A percentile compares a stretch with the other conserved stretches of the same genome.
Conservation (phyloP, 2,329 filamentous ascomycete species). For the Fusarium oligoseptatum region DNA sequence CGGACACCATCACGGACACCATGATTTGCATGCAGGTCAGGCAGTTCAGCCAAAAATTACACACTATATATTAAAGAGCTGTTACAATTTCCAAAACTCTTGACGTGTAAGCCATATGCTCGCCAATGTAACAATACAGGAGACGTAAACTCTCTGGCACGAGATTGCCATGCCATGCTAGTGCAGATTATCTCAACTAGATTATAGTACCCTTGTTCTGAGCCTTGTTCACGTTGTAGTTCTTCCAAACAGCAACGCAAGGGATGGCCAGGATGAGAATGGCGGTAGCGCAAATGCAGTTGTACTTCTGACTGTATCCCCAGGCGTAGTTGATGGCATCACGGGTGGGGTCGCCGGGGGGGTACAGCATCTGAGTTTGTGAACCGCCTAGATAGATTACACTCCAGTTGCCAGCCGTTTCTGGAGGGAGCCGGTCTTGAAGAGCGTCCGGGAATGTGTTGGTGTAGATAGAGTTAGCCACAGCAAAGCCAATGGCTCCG, state of each 20-base stretch:
- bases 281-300: conserved; percentile 15
- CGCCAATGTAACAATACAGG: background rate
- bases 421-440: conserved; percentile 4
- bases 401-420: conserved; percentile 6
- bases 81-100: background rate
- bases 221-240: conserved; percentile 22
- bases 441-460: conserved; percentile 23
- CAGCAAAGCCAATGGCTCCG: conserved; percentile 16
- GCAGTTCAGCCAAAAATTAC: background rate
- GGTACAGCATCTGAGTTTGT: conserved; percentile 12
- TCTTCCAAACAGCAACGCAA: conserved; percentile 21
- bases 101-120: background rate
- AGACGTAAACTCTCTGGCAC: background rate
- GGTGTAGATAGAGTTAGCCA: conserved; percentile 16
- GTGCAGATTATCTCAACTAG: background rate
- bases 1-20: background rate
- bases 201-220: conserved; percentile 17
- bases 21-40: background rate
- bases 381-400: conserved; percentile 17
- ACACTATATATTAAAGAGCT: background rate
- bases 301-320: conserved; percentile 23
- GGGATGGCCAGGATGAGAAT: conserved; percentile 19
- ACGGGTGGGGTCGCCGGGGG: conserved; percentile 6
- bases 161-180: background rate
- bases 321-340: conserved; percentile 26